These are phyloP conservation scores for Urtica urens DNA, from an alignment of 306 rosid genomes.

Conservation along the genomic window DNA sequence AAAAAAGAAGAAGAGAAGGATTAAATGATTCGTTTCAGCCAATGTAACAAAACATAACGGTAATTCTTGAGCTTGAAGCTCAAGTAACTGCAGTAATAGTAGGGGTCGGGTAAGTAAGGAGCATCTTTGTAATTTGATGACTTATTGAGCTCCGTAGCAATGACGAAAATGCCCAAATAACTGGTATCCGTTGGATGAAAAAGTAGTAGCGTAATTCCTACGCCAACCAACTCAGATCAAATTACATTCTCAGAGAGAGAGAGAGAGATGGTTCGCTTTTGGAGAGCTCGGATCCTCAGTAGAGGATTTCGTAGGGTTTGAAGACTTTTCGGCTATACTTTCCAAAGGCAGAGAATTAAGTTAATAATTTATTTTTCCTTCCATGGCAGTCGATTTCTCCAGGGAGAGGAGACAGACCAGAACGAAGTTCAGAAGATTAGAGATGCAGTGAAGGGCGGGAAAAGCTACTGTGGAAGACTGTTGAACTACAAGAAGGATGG, in stretches of 20 bases:
- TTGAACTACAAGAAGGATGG: constrained; percentile 92
- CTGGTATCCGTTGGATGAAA: too few species aligned
- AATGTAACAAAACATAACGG: neutral
- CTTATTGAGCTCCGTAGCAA: too few species aligned
- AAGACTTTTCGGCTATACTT: too few species aligned
- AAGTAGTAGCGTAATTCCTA: neutral
- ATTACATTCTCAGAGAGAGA: too few species aligned
- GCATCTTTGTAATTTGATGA: too few species aligned
- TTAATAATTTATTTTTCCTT: neutral
- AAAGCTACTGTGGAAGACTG: constrained; percentile 71
- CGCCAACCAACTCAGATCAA: too few species aligned
- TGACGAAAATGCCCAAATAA: too few species aligned
- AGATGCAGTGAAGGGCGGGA: constrained; percentile 57
- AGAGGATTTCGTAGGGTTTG: too few species aligned
- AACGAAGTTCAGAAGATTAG: constrained; percentile 69
- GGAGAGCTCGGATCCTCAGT: too few species aligned
- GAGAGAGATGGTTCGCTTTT: too few species aligned
- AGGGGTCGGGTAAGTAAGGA: too few species aligned
- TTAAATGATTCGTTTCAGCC: neutral
- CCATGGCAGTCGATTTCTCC: constrained; percentile 89
- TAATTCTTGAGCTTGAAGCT: neutral
- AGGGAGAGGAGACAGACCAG: constrained; percentile 76
- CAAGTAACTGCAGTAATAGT: neutral
- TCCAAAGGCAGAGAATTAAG: neutral
- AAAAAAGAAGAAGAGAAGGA: too few species aligned